These are phyloP conservation scores for Mediolabrus comicus DNA, from an alignment of 108 stramenopile species.

Conservation along the genomic window DNA sequence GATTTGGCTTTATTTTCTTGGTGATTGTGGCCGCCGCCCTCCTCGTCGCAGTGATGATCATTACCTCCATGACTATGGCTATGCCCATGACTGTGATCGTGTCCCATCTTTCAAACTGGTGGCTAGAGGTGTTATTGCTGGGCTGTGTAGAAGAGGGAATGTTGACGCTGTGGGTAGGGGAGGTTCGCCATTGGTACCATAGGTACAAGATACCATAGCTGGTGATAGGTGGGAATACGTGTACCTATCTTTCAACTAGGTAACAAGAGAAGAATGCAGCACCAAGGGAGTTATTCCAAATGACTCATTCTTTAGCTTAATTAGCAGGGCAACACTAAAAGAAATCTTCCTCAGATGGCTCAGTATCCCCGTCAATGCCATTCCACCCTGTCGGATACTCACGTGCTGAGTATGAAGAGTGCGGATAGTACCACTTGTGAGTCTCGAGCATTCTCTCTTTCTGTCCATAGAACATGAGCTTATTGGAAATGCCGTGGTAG, in stretches of 20 bases:
- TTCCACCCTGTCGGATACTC: conserved; percentile 77
- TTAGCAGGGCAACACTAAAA: no score
- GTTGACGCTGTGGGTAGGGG: no score
- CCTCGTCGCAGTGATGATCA: no score
- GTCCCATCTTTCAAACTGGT: conserved; percentile 1
- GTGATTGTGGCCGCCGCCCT: no score
- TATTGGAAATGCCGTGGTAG: conserved; percentile 76
- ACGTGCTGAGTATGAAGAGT: conserved; percentile 60
- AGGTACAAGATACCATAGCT: no score
- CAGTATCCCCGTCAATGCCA: conserved; percentile 72
- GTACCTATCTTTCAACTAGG: no score
- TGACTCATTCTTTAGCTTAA: no score
- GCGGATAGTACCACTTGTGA: conserved; percentile 60
- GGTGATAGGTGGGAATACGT: no score
- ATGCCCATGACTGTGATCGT: conserved; percentile 5
- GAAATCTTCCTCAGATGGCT: conserved; percentile 39
- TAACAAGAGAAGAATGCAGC: no score
- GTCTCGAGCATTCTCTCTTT: conserved; percentile 43
- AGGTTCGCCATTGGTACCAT: no score
- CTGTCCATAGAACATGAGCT: conserved; percentile 65
- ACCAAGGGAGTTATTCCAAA: no score
- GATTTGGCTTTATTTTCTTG: conserved; percentile 10
- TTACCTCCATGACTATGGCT: no score
- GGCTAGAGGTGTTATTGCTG: neutral
- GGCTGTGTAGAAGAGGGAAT: neutral